Percentiles rank a stretch among this genome's conserved stretches.
These are phyloP conservation scores for Eucalyptus microcorys DNA, from an alignment of 345 rosid species.

Conservation along the genomic window DNA sequence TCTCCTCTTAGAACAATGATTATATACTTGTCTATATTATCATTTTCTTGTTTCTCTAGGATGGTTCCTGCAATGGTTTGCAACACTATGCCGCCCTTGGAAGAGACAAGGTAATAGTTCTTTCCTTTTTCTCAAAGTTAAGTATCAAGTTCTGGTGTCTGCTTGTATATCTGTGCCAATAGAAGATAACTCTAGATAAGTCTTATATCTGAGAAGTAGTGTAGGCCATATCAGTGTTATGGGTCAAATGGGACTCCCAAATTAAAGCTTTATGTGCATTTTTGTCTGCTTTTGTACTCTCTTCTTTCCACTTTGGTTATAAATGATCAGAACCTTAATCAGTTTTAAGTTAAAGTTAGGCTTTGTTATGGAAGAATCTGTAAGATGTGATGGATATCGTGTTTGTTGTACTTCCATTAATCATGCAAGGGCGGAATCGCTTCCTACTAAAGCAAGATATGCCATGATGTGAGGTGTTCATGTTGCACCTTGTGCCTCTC, in stretches of 20 bases:
- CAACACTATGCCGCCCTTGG: slow-evolving; percentile 99
- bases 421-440: not conserved
- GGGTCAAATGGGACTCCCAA: not conserved
- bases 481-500: not conserved
- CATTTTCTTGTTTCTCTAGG: slow-evolving; percentile 31
- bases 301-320: not conserved
- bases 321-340: not conserved
- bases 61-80: slow-evolving; percentile 99
- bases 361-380: not conserved
- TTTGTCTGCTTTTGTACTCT: not conserved
- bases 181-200: not conserved
- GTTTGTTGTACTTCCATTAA: not conserved
- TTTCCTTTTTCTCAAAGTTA: not conserved
- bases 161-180: not conserved
- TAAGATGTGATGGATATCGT: not conserved
- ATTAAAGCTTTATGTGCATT: not conserved
- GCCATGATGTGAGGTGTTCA: not conserved
- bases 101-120: slow-evolving; percentile 76
- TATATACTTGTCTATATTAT: not conserved
- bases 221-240: not conserved
- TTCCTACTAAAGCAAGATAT: not conserved
- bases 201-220: not conserved
- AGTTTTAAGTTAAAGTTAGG: not conserved
- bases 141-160: not conserved
- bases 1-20: not conserved